phyloP scores from a whole-genome alignment of 371 early-diverging fungal species.

The Phascolomyces articulosus region DNA sequence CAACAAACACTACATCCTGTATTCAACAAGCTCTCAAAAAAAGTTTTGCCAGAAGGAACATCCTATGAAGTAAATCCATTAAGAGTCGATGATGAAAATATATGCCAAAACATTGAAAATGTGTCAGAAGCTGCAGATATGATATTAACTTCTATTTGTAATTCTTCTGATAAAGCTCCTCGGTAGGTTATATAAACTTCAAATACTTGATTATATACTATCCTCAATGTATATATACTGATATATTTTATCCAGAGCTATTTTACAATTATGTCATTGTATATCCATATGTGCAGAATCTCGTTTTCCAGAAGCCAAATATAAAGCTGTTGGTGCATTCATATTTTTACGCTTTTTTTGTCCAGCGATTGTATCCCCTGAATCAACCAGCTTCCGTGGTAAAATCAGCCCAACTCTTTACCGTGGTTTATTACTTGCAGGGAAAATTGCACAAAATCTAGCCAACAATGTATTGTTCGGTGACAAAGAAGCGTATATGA shows the following conservation, averaged over 20 bases:
- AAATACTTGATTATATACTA: too few relatives aligned
- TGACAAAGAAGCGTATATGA: conserved; percentile 89
- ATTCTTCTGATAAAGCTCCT: conserved; percentile 71
- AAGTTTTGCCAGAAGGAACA: conserved; percentile 33
- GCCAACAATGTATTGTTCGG: conserved; percentile 94
- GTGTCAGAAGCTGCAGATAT: conserved; percentile 72
- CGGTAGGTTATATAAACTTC: conserved; percentile 5
- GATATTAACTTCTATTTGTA: conserved; percentile 80
- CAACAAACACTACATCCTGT: conserved; percentile 75
- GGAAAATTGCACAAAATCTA: conserved; percentile 94
- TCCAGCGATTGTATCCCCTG: conserved; percentile 92
- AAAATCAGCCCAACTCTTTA: neutral
- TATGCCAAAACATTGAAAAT: conserved; percentile 72
- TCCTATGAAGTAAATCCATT: conserved; percentile 83
- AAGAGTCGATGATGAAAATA: conserved; percentile 64
- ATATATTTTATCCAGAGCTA: conserved; percentile 23
- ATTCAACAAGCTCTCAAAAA: conserved; percentile 54
- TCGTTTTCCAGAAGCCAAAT: conserved; percentile 82
- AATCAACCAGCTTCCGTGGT: conserved; percentile 32
- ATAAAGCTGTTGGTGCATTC: conserved; percentile 90
- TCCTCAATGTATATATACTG: too few relatives aligned
- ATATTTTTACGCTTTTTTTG: conserved; percentile 94
- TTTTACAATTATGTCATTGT: conserved; percentile 78
- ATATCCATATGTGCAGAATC: conserved; percentile 72
- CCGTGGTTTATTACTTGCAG: conserved; percentile 78